Conservation (phyloP, 768 basidiomycete genomes). For the Tricholomella constricta region DNA sequence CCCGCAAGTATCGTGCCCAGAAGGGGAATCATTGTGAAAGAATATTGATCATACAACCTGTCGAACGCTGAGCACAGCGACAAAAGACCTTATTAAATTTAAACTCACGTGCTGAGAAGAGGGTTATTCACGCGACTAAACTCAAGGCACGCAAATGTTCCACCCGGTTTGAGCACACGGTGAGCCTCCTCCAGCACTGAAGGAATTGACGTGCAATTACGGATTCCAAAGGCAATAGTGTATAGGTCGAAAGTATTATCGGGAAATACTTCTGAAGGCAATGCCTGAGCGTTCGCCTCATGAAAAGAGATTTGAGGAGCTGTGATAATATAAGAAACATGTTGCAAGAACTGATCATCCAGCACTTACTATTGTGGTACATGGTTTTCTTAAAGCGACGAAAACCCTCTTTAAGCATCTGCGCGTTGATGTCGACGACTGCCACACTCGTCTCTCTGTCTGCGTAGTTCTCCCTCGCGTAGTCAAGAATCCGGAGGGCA, state of each 20-base stretch:
- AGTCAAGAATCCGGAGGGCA: slow-evolving; percentile 89
- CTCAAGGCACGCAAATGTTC: slow-evolving; percentile 93
- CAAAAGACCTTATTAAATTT: not conserved
- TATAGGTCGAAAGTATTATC: slow-evolving; percentile 92
- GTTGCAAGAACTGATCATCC: not conserved
- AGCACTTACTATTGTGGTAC: slow-evolving; percentile 89
- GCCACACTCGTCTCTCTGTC: slow-evolving; percentile 90
- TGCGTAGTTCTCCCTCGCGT: slow-evolving; percentile 84
- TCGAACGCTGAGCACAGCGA: slow-evolving; percentile 7
- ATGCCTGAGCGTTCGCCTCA: slow-evolving; percentile 88
- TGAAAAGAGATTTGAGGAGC: slow-evolving; percentile 93
- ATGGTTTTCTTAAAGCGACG: slow-evolving; percentile 94
- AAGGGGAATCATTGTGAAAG: slow-evolving; percentile 92
- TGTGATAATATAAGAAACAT: slow-evolving; percentile 30
- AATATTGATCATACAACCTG: slow-evolving; percentile 93
- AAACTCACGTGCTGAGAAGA: slow-evolving; percentile 76
- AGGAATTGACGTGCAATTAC: slow-evolving; percentile 94
- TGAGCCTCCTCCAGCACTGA: slow-evolving; percentile 87
- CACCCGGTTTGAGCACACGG: slow-evolving; percentile 95
- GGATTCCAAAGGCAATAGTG: slow-evolving; percentile 97
- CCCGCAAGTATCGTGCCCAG: slow-evolving; percentile 96
- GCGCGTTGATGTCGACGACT: slow-evolving; percentile 91
- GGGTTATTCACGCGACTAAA: slow-evolving; percentile 94
- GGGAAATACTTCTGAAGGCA: slow-evolving; percentile 66
- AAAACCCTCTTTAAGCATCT: slow-evolving; percentile 93